These are phyloP conservation scores for Calonectria leucothoes DNA, from an alignment of 2,329 filamentous ascomycete species.

Conservation along the genomic window DNA sequence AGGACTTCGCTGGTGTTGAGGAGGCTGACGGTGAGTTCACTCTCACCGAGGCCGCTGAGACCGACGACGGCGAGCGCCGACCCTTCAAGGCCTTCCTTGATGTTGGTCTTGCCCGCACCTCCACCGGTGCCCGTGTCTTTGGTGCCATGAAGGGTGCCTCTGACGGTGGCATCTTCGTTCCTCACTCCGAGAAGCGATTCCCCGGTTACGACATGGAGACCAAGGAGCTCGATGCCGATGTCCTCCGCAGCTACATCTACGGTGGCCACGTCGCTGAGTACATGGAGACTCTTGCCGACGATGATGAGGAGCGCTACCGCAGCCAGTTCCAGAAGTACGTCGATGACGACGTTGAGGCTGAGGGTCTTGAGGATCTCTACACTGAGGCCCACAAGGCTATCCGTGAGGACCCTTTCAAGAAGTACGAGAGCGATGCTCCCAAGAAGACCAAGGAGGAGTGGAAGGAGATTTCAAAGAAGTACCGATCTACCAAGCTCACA, in stretches of 20 bases:
- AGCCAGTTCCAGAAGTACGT: constrained; percentile 98
- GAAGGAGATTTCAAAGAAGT: constrained; percentile 96
- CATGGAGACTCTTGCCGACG: constrained; percentile 99
- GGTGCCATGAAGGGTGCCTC: constrained; percentile 99
- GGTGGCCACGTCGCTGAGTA: constrained; percentile 99
- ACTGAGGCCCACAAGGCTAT: constrained; percentile 94
- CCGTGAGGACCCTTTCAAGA: constrained; percentile 98
- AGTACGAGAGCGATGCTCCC: constrained; percentile 77
- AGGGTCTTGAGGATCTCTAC: constrained; percentile 97
- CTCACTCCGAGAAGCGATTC: constrained; percentile 99
- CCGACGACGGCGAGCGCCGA: constrained; percentile 90
- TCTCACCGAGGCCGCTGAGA: constrained; percentile 94
- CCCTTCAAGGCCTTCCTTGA: constrained; percentile 99
- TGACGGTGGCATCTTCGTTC: constrained; percentile 95
- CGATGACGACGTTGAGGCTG: constrained; percentile 95
- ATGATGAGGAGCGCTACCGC: constrained; percentile 99
- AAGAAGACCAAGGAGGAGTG: constrained; percentile 99
- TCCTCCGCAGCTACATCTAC: constrained; percentile 99
- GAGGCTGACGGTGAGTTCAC: constrained; percentile 96
- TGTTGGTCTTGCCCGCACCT: constrained; percentile 96
- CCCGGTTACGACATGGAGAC: constrained; percentile 96
- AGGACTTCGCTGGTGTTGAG: constrained; percentile 94
- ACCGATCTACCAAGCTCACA: constrained; percentile 80
- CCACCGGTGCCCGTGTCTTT: constrained; percentile 98
- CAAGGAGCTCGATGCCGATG: constrained; percentile 98